Conservation (phyloP, 495 filamentous ascomycete species). For the Clavariopsis aquatica region DNA sequence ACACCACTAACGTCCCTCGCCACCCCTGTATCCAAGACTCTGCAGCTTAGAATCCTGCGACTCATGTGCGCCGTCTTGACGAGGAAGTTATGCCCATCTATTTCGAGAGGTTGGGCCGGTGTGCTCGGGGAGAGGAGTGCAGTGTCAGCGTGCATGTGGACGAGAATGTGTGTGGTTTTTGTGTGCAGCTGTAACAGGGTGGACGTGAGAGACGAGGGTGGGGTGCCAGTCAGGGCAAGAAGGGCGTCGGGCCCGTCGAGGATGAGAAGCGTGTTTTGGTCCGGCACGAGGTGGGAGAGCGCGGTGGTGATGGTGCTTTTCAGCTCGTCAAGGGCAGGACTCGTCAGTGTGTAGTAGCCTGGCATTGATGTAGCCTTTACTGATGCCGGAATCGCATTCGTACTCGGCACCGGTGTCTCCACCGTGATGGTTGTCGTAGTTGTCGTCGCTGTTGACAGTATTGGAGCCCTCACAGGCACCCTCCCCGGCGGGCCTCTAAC, state of each 20-base stretch:
- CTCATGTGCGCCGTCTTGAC: conserved; percentile 75
- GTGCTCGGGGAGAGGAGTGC: conserved; percentile 54
- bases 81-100: conserved; percentile 68
- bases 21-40: conserved; percentile 76
- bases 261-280: conserved; percentile 45
- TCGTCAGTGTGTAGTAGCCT: conserved; percentile 14
- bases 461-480: conserved; percentile 5
- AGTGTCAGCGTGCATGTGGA: conserved; percentile 61
- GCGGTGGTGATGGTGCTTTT: conserved; percentile 24
- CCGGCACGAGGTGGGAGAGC: conserved; percentile 14
- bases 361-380: not conserved
- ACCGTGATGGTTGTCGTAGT: not conserved
- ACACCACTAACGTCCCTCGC: conserved; percentile 92
- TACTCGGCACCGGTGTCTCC: too few relatives aligned
- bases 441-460: not conserved
- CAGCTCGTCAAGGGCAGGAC: conserved; percentile 18
- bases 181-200: conserved; percentile 36
- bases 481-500: conserved; percentile 5
- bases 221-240: conserved; percentile 48
- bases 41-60: conserved; percentile 64
- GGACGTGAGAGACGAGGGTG: conserved; percentile 18
- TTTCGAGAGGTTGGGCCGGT: conserved; percentile 59
- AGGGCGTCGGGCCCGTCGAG: conserved; percentile 57
- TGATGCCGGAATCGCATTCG: not conserved
- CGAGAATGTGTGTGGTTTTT: conserved; percentile 60